phyloP scores from a whole-genome alignment of 768 basidiomycete genomes.

The Kwoniella sp. region DNA sequence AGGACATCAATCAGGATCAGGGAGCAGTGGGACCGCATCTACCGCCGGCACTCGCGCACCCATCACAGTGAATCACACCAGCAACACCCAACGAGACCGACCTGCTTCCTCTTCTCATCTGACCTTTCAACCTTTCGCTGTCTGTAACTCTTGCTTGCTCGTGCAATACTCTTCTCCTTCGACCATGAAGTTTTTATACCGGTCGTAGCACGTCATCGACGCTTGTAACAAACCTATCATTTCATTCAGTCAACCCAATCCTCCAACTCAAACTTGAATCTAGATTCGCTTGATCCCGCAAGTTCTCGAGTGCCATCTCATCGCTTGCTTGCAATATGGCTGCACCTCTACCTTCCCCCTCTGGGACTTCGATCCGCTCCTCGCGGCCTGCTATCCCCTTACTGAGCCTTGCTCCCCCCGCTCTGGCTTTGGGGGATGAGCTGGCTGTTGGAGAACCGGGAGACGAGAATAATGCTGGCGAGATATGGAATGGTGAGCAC shows the following conservation, averaged over 20 bases:
- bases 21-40: background rate
- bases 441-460: conserved; percentile 40
- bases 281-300: too few species aligned
- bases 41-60: conserved; percentile 2
- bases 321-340: conserved; percentile 11
- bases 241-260: background rate
- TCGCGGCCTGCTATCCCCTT: conserved; percentile 29
- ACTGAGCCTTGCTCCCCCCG: conserved; percentile 45
- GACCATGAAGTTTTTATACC: conserved; percentile 1
- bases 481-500: conserved; percentile 48
- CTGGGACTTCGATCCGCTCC: conserved; percentile 19
- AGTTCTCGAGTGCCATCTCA: too few species aligned
- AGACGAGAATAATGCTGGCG: conserved; percentile 42
- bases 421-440: conserved; percentile 39
- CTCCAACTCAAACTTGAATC: background rate
- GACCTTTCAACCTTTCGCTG: too few species aligned
- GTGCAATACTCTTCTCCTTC: too few species aligned
- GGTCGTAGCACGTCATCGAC: background rate
- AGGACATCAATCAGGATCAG: background rate
- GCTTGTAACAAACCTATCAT: background rate
- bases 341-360: conserved; percentile 21
- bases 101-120: too few species aligned
- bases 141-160: too few species aligned
- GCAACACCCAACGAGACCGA: background rate
- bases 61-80: background rate